Evolutionary conservation across 2,329 filamentous ascomycete genomes (phyloP).

Genomic region (Byssothecium circinans): DNA sequence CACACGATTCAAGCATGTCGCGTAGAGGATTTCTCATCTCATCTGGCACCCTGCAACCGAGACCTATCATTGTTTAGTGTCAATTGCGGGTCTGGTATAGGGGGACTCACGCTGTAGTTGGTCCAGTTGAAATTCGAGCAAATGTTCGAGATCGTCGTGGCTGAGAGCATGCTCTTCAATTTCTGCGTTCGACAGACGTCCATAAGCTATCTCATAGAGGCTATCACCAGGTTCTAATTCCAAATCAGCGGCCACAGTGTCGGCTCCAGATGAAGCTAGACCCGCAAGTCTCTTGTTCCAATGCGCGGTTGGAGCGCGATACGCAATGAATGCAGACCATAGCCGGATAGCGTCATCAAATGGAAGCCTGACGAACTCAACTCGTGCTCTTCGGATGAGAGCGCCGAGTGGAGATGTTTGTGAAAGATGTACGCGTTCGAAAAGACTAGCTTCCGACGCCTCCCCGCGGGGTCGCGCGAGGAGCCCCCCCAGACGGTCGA

Average conservation of each 20-base stretch:
- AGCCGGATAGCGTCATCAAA: conserved; percentile 78
- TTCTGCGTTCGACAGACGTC: conserved; percentile 47
- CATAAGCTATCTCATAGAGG: conserved; percentile 56
- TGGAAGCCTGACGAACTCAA: conserved; percentile 78
- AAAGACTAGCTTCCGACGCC: conserved; percentile 23
- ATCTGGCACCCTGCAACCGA: conserved; percentile 75
- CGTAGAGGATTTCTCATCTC: conserved; percentile 73
- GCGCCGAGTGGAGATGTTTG: conserved; percentile 77
- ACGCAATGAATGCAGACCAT: conserved; percentile 81
- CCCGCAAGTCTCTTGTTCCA: conserved; percentile 54
- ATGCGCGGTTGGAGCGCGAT: conserved; percentile 72
- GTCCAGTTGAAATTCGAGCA: conserved; percentile 86
- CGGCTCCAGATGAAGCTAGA: conserved; percentile 48
- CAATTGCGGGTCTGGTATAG: neutral
- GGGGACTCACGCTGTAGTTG: conserved; percentile 72
- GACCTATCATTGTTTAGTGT: conserved; percentile 51
- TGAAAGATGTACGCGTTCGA: conserved; percentile 62
- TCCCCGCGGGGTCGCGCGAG: conserved; percentile 53
- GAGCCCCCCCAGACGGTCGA: conserved; percentile 61
- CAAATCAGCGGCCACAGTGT: conserved; percentile 63
- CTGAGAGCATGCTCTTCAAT: conserved; percentile 58
- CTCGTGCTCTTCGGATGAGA: conserved; percentile 73
- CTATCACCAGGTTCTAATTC: conserved; percentile 55
- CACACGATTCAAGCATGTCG: conserved; percentile 66
- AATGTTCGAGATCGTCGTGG: conserved; percentile 74